Conservation (phyloP, 192 early-diverging fungal genomes). For the Entomortierella chlamydospora region DNA sequence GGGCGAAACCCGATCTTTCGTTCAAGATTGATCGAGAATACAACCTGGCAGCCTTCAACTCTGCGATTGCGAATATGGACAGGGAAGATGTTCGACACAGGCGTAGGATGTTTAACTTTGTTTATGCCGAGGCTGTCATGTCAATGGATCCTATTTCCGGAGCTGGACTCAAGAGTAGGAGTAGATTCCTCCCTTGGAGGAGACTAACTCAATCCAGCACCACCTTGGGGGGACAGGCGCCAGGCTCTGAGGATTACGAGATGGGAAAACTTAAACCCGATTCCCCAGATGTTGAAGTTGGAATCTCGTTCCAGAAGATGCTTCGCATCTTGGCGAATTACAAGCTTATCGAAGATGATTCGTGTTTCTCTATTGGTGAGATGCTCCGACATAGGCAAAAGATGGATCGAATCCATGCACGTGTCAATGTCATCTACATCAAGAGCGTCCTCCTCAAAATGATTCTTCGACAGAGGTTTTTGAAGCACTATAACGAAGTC, state of each 20-base stretch:
- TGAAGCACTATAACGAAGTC: constrained; percentile 31
- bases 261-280: constrained; percentile 26
- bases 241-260: constrained; percentile 24
- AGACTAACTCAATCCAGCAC: not conserved
- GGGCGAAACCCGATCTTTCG: constrained; percentile 7
- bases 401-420: constrained; percentile 50
- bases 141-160: constrained; percentile 53
- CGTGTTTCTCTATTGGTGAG: constrained; percentile 56
- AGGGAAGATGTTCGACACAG: constrained; percentile 22
- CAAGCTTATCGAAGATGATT: constrained; percentile 67
- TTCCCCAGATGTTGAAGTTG: constrained; percentile 14
- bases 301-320: constrained; percentile 65
- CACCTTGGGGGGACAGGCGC: not conserved
- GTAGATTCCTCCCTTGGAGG: constrained; percentile 24
- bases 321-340: constrained; percentile 65
- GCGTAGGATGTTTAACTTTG: constrained; percentile 57
- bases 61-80: constrained; percentile 51
- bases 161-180: constrained; percentile 2
- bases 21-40: constrained; percentile 40
- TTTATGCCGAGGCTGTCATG: constrained; percentile 54
- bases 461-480: constrained; percentile 32
- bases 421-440: constrained; percentile 33
- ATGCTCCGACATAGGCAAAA: constrained; percentile 50
- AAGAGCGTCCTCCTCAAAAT: constrained; percentile 29
- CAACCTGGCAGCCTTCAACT: constrained; percentile 50